A percentile compares a stretch with the other conserved stretches of the same genome.
Evolutionary conservation across 192 early-diverging fungal species (phyloP).

Genomic region (Coemansia asiatica): DNA sequence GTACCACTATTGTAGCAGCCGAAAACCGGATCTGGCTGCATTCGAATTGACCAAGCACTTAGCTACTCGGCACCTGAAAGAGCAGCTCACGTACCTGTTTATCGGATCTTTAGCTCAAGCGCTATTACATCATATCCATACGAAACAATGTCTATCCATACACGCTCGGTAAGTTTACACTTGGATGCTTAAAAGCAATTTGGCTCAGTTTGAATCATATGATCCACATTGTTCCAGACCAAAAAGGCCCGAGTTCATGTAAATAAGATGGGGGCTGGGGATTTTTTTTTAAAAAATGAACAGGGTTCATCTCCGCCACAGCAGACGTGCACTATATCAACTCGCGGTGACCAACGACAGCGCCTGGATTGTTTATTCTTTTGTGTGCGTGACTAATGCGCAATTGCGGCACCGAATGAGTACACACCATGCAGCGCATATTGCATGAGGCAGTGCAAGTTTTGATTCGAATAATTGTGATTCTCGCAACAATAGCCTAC

Average conservation of each 20-base stretch:
- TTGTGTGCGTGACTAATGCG: background rate
- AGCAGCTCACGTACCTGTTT: background rate
- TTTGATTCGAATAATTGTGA: background rate
- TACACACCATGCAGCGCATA: background rate
- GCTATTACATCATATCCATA: background rate
- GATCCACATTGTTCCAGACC: background rate
- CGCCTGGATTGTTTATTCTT: background rate
- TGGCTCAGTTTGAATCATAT: background rate
- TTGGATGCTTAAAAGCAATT: background rate
- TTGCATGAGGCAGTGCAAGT: no score
- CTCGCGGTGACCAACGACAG: background rate
- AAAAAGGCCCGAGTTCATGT: no score
- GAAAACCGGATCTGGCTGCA: background rate
- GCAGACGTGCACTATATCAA: background rate
- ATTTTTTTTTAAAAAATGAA: background rate
- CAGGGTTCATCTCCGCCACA: background rate
- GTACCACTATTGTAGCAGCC: background rate
- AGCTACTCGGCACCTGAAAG: background rate
- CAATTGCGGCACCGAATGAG: background rate
- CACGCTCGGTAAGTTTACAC: conserved; percentile 31
- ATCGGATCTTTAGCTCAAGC: background rate
- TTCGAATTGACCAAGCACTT: background rate
- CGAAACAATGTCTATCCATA: conserved; percentile 15
- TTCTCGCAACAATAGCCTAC: background rate
- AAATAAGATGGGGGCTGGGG: background rate